These are phyloP conservation scores for Populus nigra DNA, from an alignment of 345 rosid species.

Conservation along the genomic window DNA sequence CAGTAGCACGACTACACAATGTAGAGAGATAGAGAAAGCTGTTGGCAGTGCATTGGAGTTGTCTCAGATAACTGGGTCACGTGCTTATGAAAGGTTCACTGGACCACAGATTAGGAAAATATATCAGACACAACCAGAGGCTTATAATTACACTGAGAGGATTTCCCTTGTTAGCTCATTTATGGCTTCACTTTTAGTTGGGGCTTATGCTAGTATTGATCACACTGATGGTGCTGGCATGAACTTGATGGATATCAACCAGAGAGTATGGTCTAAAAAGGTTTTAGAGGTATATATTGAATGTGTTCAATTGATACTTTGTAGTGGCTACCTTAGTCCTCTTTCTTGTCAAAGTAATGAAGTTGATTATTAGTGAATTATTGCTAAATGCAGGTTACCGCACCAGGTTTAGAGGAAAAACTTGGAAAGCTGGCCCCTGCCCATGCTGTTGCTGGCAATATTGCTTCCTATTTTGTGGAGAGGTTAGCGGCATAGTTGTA, in stretches of 20 bases:
- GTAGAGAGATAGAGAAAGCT: slow-evolving; percentile 82
- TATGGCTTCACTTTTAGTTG: slow-evolving; percentile 74
- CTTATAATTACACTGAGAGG: slow-evolving; percentile 65
- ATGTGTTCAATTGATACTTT: not conserved
- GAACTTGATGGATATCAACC: slow-evolving; percentile 89
- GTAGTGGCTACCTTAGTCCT: not conserved
- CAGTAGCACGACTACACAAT: slow-evolving; percentile 73
- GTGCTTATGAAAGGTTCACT: slow-evolving; percentile 76
- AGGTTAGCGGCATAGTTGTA: slow-evolving; percentile 45
- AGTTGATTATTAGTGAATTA: slow-evolving; percentile 1
- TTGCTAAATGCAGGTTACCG: slow-evolving; percentile 60
- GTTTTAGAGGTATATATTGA: slow-evolving; percentile 60
- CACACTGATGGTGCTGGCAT: slow-evolving; percentile 92
- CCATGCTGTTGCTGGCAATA: slow-evolving; percentile 76
- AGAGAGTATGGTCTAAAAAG: slow-evolving; percentile 57
- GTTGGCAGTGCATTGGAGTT: slow-evolving; percentile 86
- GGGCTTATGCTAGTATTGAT: slow-evolving; percentile 78
- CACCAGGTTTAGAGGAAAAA: slow-evolving; percentile 77
- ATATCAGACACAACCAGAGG: slow-evolving; percentile 42
- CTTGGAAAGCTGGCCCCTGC: slow-evolving; percentile 90
- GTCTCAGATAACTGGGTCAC: slow-evolving; percentile 70
- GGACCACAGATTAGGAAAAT: slow-evolving; percentile 88
- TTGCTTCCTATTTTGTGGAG: slow-evolving; percentile 73
- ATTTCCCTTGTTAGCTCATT: slow-evolving; percentile 95
- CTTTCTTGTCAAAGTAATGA: not conserved